Evolutionary conservation across 2,329 filamentous ascomycete genomes (phyloP).

Genomic region (Calonectria henricotiae): DNA sequence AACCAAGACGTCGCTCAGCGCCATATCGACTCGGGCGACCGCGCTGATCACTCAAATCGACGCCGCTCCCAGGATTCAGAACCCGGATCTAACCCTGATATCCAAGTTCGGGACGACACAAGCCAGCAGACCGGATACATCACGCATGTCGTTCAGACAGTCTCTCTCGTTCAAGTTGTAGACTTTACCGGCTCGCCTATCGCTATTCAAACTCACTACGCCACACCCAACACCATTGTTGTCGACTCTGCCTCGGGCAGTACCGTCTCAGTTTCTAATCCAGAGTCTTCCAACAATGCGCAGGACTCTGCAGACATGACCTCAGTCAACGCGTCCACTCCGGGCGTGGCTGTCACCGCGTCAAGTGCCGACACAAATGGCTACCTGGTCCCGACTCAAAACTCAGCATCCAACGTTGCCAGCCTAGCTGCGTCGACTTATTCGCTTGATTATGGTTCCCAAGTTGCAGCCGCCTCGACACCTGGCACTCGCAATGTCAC

Average conservation of each 20-base stretch:
- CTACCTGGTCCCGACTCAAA: conserved; percentile 41
- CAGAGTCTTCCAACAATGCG: conserved; percentile 49
- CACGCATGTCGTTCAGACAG: conserved; percentile 68
- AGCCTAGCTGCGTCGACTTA: conserved; percentile 39
- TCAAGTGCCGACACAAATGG: conserved; percentile 41
- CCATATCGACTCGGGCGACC: conserved; percentile 43
- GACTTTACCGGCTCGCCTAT: conserved; percentile 66
- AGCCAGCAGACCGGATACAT: conserved; percentile 53
- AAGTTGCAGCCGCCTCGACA: conserved; percentile 38
- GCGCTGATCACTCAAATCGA: conserved; percentile 45
- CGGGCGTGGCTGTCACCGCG: conserved; percentile 39
- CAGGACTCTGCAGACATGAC: conserved; percentile 47
- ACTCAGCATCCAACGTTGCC: conserved; percentile 38
- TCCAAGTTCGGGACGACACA: conserved; percentile 39
- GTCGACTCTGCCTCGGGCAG: conserved; percentile 58
- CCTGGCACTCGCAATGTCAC: conserved; percentile 40
- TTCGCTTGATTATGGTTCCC: conserved; percentile 24
- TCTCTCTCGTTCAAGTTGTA: conserved; percentile 70
- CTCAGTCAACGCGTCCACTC: conserved; percentile 40
- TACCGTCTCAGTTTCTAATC: conserved; percentile 57
- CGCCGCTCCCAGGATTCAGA: conserved; percentile 51
- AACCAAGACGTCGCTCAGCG: conserved; percentile 47
- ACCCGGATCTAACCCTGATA: conserved; percentile 42
- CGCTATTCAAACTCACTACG: conserved; percentile 62
- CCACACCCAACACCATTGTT: conserved; percentile 60